Evolutionary conservation across 805 yeast species (phyloP).

Genomic region (Wickerhamiella kurtzmanii): DNA sequence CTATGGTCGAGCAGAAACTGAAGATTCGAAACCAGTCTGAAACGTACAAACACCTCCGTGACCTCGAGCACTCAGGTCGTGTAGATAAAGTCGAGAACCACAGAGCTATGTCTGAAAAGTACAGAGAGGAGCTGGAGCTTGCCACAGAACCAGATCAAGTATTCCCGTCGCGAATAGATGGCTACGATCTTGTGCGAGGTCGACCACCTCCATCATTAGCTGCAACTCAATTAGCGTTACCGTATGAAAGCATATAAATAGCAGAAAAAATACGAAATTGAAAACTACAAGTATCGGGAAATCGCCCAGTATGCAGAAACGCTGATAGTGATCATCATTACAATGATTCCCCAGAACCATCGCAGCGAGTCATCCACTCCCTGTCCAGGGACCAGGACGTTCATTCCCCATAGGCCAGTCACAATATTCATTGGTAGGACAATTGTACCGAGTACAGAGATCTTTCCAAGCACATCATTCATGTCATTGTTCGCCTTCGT

Average conservation of each 20-base stretch:
- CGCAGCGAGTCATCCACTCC: slow-evolving; percentile 35
- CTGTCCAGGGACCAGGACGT: slow-evolving; percentile 93
- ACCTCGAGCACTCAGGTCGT: slow-evolving; percentile 5
- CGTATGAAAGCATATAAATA: background rate
- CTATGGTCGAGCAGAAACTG: slow-evolving; percentile 5
- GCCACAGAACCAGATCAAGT: slow-evolving; percentile 10
- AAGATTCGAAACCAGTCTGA: slow-evolving; percentile 5
- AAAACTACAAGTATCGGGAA: slow-evolving; percentile 14
- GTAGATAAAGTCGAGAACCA: slow-evolving; percentile 4
- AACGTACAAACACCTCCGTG: slow-evolving; percentile 4
- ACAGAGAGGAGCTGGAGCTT: slow-evolving; percentile 8
- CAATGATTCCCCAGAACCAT: slow-evolving; percentile 45
- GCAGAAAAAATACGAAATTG: background rate
- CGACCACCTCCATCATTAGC: background rate
- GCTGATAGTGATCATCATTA: slow-evolving; percentile 23
- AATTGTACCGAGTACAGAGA: slow-evolving; percentile 86
- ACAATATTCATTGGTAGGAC: slow-evolving; percentile 90
- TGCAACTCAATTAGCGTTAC: background rate
- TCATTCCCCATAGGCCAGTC: slow-evolving; percentile 99
- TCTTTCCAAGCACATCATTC: slow-evolving; percentile 89
- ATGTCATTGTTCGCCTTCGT: slow-evolving; percentile 92
- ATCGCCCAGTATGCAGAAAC: slow-evolving; percentile 17
- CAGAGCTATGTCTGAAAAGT: slow-evolving; percentile 1
- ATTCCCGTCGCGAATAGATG: slow-evolving; percentile 1
- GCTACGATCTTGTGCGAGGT: background rate